Conservation (phyloP, 179 eudicot genomes). For the Carnegiea gigantea region DNA sequence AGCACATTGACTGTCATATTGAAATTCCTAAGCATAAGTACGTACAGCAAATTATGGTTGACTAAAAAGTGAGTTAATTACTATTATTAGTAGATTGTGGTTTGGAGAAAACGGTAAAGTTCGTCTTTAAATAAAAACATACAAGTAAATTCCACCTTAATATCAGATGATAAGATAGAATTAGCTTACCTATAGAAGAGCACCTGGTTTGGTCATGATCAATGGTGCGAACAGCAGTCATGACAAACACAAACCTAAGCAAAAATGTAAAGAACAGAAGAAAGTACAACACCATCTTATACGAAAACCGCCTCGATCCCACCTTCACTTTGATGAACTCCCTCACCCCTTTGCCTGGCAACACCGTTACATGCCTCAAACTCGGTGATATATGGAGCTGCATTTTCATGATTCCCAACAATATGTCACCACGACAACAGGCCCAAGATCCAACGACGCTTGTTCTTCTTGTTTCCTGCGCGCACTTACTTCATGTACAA, state of each 20-base stretch:
- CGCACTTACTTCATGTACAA: not conserved
- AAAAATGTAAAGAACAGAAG: constrained; percentile 66
- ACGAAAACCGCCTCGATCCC: constrained; percentile 70
- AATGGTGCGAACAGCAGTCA: constrained; percentile 66
- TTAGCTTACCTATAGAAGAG: constrained; percentile 58
- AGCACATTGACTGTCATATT: no score
- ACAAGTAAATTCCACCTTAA: no score
- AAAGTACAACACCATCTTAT: constrained; percentile 70
- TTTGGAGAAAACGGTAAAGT: no score
- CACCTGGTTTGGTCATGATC: constrained; percentile 64
- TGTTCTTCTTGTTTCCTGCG: not conserved
- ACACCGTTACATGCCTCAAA: constrained; percentile 81
- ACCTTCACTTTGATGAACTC: constrained; percentile 83
- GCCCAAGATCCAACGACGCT: no score
- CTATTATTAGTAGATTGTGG: no score
- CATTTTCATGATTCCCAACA: constrained; percentile 35
- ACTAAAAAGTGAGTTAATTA: no score
- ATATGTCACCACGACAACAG: not conserved
- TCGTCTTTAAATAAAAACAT: no score
- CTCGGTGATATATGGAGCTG: constrained; percentile 97
- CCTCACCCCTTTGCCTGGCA: constrained; percentile 70
- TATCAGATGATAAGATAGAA: not conserved
- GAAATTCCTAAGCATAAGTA: no score
- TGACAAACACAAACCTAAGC: constrained; percentile 73
- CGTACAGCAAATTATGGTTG: no score